Base-by-base conservation (phyloP, 306 rosid genomes). In the Glycyrrhiza uralensis region DNA sequence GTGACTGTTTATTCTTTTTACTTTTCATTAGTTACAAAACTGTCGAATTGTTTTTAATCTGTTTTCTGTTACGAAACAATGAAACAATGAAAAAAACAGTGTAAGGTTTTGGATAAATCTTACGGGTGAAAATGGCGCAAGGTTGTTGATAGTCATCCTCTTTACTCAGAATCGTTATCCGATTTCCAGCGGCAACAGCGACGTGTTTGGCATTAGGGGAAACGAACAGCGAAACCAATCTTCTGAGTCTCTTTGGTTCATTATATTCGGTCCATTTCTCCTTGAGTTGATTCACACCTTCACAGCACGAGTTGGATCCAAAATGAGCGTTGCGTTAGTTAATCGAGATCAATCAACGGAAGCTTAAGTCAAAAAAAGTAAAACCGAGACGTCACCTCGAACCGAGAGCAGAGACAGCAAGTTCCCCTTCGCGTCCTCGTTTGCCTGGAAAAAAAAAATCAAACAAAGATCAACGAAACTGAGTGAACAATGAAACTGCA, bases 181-280 rank as follows among this genome's bases (percentile, higher is more conserved):
- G 96, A 81, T 91, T 91, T 61, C 96, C 96, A 24, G 91, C 76
- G n/a, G 86, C 97, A 71, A 94, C 95, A 22, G 97, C 99, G 30
- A 91, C 96, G 50, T 77, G 79, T 69, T 91, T 91, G 10, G 93
- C 96, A 0, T 84, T 83, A 1, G 86, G 85, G 10, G 96, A 94
- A 72, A 89, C 80, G 62, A 91, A 89, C 60, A 91, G 77, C 18
- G 96, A 89, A 12, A 87, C 69, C 74, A 83, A 80, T 72, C 68
- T 86, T 80, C 83, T 83, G 44, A 88, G 60, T 35, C 83, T 88
- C 82, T 76, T 87, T 0, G 84, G 88, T 76, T 82, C 92, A 74
- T 82, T 91, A 77, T 76, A 83, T 44, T 69, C 90, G 3, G 47
- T 69, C 97, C 92, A 91, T 74, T 88, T 89, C 58, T 86, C 91